phyloP scores from a whole-genome alignment of 805 yeast genomes.

The Kazachstania kunashirensis region DNA sequence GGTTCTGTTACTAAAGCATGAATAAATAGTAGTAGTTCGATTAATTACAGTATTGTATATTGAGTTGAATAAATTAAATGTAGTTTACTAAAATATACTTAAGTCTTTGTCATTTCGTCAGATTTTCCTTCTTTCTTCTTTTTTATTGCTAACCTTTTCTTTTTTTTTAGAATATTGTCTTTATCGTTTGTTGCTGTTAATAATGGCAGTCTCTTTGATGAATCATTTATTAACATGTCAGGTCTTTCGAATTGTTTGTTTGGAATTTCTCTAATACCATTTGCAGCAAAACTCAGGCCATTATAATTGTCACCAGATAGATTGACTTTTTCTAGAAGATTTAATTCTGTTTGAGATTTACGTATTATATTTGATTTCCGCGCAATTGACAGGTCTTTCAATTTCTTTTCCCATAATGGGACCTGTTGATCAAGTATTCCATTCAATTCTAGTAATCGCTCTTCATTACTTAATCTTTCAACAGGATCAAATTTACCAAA shows the following conservation, averaged over 20 bases:
- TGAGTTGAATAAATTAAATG: too few relatives aligned
- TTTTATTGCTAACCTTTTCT: too few relatives aligned
- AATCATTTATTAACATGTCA: not conserved
- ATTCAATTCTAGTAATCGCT: slow-evolving; percentile 65
- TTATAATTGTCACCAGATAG: not conserved
- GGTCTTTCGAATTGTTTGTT: not conserved
- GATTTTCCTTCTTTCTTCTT: not conserved
- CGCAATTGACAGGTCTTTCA: slow-evolving; percentile 52
- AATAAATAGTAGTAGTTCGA: too few relatives aligned
- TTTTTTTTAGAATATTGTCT: not conserved
- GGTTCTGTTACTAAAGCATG: too few relatives aligned
- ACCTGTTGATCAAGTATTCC: slow-evolving; percentile 56
- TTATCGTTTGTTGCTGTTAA: not conserved
- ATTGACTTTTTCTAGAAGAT: slow-evolving; percentile 1
- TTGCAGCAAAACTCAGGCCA: not conserved
- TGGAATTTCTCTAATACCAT: not conserved
- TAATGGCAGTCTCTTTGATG: slow-evolving; percentile 3
- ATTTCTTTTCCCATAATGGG: slow-evolving; percentile 54
- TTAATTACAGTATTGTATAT: too few relatives aligned
- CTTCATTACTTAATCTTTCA: slow-evolving; percentile 62
- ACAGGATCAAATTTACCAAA: slow-evolving; percentile 60
- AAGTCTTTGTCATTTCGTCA: too few relatives aligned
- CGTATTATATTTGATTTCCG: slow-evolving; percentile 29
- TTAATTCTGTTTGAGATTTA: slow-evolving; percentile 26
- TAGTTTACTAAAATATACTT: too few relatives aligned